phyloP scores from a whole-genome alignment of 257 asterid genomes.

The Capsicum baccatum region DNA sequence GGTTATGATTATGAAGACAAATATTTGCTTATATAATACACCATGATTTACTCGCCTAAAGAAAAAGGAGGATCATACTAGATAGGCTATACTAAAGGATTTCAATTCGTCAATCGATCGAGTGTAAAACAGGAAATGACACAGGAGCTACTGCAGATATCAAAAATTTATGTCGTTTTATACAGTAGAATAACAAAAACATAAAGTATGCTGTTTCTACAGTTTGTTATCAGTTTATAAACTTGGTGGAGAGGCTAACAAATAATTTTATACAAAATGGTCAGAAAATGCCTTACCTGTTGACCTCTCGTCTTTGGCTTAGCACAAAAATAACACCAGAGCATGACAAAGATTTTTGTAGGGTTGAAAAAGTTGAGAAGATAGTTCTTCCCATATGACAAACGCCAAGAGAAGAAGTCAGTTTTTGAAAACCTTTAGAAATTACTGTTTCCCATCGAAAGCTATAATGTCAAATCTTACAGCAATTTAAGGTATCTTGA shows the following conservation, averaged over 20 bases:
- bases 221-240: background rate
- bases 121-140: background rate
- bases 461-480: no score
- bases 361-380: no score
- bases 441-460: no score
- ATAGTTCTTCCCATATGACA: no score
- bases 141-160: background rate
- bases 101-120: background rate
- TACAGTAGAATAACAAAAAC: background rate
- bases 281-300: background rate
- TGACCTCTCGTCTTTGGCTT: background rate
- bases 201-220: background rate
- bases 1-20: slow-evolving; percentile 1
- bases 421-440: no score
- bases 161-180: background rate
- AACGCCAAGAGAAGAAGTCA: no score
- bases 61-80: background rate
- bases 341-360: no score
- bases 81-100: background rate
- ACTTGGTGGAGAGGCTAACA: background rate
- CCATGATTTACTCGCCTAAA: background rate
- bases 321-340: background rate
- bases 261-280: background rate
- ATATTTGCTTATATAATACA: background rate
- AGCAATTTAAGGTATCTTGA: background rate